Base-by-base conservation (phyloP, 2,329 filamentous ascomycete species). In the Botrytis galanthina region DNA sequence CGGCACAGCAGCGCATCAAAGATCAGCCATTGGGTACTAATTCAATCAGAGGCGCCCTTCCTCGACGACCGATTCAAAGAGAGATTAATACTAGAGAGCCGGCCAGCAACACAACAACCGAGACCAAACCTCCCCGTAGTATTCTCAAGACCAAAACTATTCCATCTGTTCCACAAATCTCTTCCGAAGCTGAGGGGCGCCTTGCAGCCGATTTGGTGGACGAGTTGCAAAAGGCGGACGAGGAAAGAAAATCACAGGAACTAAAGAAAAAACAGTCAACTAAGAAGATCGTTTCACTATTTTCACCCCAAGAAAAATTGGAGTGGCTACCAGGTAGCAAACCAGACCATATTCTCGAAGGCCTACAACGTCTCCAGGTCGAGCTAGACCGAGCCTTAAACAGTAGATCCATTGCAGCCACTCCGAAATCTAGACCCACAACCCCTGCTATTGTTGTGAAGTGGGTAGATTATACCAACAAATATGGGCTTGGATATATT, bases 401-500 rank as follows among this genome's bases (percentile, higher is more conserved):
- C 77, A 85, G 89, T 57, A 86, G 90, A 78, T 85, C 88, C 0
- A 90, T 89, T 85, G 89, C 89, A 32, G 84, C 90, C 71, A 83
- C 90, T 67, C 86, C 85, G 0, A 84, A 87, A 16, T 87, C 88
- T 82, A 84, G 86, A 73, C 82, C 86, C 75, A 81, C 86, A 72
- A 82, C 91, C 80, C 87, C 91, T 80, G 83, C 90, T 80, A 88
- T 91, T 62, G 89, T 91, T 20, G 88, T 91, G 18, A 94, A 95
- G 80, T 96, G 93, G 93, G 93, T 96, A 10, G 93, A 96, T 81
- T 96, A 96, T 81, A 94, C 92, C 74, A 93, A 94, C 82, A 94
- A 94, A 81, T 94, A 94, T 81, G 93, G 93, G 20, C 86, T 96
- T 26, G 93, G 93, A 51, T 96, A 95, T 79, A 93, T 95, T 73